phyloP scores from a whole-genome alignment of 1,284 basidiomycete species.

The Pseudozyma sp. region DNA sequence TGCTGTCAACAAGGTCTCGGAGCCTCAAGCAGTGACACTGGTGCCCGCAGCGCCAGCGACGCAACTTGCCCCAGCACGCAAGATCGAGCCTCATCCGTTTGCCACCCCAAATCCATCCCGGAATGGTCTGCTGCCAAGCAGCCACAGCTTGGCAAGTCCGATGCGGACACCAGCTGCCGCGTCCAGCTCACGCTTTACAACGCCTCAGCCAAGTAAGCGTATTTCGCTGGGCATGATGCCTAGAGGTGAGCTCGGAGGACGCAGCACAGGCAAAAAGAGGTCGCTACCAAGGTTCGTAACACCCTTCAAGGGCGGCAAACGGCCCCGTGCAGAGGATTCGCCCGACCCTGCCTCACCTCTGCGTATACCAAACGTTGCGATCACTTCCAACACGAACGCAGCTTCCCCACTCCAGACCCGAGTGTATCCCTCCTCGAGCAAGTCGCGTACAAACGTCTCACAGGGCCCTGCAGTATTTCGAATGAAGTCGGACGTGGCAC shows the following conservation, averaged over 20 bases:
- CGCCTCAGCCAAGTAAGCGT: conserved; percentile 36
- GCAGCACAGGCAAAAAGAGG: conserved; percentile 36
- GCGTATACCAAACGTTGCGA: conserved; percentile 7
- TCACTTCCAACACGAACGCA: neutral
- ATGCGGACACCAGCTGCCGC: conserved; percentile 10
- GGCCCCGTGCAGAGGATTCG: conserved; percentile 21
- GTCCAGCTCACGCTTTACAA: conserved; percentile 18
- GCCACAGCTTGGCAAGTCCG: conserved; percentile 15
- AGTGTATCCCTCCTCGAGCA: conserved; percentile 5
- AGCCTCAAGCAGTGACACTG: neutral
- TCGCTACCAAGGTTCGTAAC: conserved; percentile 45
- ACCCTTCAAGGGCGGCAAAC: conserved; percentile 55
- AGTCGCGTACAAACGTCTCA: neutral
- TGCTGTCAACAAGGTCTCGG: neutral
- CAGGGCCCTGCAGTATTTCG: conserved; percentile 29
- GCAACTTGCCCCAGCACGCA: neutral
- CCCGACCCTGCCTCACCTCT: conserved; percentile 26
- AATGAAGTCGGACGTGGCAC: neutral
- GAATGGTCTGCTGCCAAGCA: conserved; percentile 3
- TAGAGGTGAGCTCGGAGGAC: conserved; percentile 24
- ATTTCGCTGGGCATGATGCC: conserved; percentile 51
- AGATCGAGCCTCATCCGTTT: conserved; percentile 12
- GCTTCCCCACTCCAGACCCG: conserved; percentile 7
- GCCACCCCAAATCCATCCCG: conserved; percentile 23
- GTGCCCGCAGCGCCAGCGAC: neutral